These are phyloP conservation scores for Podila clonocystis DNA, from an alignment of 192 early-diverging fungal genomes.

Conservation along the genomic window DNA sequence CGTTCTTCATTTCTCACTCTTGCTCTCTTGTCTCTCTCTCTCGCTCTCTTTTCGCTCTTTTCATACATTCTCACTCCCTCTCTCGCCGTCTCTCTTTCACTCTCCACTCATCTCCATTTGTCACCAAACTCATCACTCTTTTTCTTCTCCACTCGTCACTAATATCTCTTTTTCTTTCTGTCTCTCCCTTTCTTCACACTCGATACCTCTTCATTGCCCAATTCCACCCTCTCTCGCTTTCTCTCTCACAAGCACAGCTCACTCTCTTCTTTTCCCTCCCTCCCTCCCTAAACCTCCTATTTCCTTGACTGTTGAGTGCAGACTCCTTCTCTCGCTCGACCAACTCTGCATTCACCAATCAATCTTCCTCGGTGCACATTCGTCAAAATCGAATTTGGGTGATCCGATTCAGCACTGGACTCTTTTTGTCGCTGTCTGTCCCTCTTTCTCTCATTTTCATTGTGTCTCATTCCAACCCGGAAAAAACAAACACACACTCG, in stretches of 20 bases:
- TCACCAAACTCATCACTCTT: background rate
- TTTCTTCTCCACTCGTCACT: background rate
- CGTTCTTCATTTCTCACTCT: background rate
- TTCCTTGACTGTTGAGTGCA: background rate
- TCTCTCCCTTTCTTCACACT: too few species aligned
- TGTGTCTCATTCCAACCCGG: background rate
- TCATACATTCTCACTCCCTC: background rate
- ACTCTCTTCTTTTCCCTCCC: background rate
- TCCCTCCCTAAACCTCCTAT: background rate
- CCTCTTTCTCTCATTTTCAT: background rate
- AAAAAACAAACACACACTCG: background rate
- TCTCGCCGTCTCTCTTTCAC: conserved; percentile 4
- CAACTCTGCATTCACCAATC: too few species aligned
- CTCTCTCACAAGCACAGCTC: background rate
- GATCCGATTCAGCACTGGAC: background rate
- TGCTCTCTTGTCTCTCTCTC: background rate
- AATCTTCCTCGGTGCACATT: too few species aligned
- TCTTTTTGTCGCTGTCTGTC: background rate
- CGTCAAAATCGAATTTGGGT: background rate
- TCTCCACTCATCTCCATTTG: background rate
- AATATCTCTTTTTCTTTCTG: background rate
- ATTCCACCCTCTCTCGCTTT: background rate
- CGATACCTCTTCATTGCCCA: background rate
- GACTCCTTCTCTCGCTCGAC: background rate
- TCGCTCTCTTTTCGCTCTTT: background rate